Conservation (phyloP, 2,329 filamentous ascomycete genomes). For the Graphilbum ipis-grandicollis region DNA sequence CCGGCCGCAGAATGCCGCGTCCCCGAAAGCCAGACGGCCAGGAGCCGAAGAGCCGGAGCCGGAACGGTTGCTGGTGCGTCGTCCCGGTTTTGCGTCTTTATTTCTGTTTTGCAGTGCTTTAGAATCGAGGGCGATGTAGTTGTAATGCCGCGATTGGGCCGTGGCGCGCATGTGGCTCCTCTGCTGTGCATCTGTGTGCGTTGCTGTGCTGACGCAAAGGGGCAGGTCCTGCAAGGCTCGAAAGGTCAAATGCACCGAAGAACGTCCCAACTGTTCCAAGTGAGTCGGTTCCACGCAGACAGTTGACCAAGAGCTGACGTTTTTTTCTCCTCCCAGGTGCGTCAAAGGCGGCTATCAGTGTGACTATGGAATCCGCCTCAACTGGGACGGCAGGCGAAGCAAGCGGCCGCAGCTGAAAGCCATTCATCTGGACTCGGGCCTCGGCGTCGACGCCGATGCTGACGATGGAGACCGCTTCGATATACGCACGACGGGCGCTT, state of each 20-base stretch:
- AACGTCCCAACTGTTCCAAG: conserved; percentile 55
- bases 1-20: conserved; percentile 34
- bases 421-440: conserved; percentile 5
- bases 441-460: conserved; percentile 1
- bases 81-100: background rate
- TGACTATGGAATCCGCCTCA: conserved; percentile 66
- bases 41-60: conserved; percentile 48
- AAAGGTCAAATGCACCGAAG: conserved; percentile 61
- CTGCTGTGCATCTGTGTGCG: too few relatives aligned
- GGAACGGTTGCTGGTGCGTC: conserved; percentile 50
- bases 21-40: conserved; percentile 45
- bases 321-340: conserved; percentile 27
- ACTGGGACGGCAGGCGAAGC: conserved; percentile 60
- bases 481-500: background rate
- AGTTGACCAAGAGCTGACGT: too few relatives aligned
- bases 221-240: conserved; percentile 69
- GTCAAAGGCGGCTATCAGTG: conserved; percentile 53
- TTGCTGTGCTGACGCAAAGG: too few relatives aligned
- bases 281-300: conserved; percentile 15
- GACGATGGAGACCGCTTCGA: background rate
- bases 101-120: too few relatives aligned
- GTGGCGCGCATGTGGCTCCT: too few relatives aligned
- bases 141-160: too few relatives aligned
- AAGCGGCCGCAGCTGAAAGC: conserved; percentile 28
- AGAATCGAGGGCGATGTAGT: too few relatives aligned